A percentile compares a stretch with the other conserved stretches of the same genome.
Conservation (phyloP, 2,329 filamentous ascomycete genomes). For the Aspergillus sp. region DNA sequence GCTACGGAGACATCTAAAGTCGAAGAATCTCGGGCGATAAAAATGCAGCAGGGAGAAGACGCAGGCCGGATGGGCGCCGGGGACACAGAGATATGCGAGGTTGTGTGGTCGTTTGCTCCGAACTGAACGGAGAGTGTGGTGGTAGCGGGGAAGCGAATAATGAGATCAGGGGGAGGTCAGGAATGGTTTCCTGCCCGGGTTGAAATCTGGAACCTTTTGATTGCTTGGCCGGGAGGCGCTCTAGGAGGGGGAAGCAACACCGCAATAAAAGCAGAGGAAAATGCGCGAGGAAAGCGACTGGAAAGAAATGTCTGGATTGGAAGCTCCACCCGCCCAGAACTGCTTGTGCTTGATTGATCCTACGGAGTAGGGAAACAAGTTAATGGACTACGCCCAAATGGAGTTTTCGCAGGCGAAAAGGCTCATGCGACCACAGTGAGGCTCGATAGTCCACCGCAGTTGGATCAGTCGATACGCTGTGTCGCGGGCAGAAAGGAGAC, state of each 20-base stretch:
- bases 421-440: neutral
- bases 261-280: slow-evolving; percentile 2
- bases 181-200: neutral
- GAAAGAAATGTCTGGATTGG: slow-evolving; percentile 3
- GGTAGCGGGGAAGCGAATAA: neutral
- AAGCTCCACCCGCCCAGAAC: slow-evolving; percentile 7
- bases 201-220: neutral
- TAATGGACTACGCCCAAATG: neutral
- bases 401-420: neutral
- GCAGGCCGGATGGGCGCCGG: neutral
- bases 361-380: neutral
- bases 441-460: neutral
- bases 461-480: neutral
- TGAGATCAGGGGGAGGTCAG: slow-evolving; percentile 7
- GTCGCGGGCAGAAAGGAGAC: neutral
- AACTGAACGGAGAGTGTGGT: slow-evolving; percentile 5
- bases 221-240: neutral
- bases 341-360: neutral
- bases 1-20: slow-evolving; percentile 7
- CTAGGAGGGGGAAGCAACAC: neutral
- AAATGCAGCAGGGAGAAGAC: neutral
- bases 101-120: neutral
- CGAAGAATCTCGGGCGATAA: neutral
- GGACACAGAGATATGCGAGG: neutral
- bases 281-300: neutral